phyloP scores from a whole-genome alignment of 805 yeast species.

The Yueomyces sinensis region DNA sequence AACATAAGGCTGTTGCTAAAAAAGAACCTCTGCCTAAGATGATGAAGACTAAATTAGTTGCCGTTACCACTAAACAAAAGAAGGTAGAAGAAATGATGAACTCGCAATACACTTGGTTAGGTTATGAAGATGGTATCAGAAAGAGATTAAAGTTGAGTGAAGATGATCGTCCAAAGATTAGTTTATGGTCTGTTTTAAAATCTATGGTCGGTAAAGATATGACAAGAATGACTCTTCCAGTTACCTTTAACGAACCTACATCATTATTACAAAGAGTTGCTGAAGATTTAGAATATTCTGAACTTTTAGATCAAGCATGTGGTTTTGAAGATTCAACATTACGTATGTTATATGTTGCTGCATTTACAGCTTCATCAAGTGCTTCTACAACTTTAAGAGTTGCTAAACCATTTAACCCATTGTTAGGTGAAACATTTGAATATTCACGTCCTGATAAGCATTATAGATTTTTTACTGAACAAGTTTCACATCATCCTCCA shows the following conservation, averaged over 20 bases:
- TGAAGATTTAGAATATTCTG: constrained; percentile 85
- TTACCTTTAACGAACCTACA: constrained; percentile 92
- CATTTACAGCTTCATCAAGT: constrained; percentile 89
- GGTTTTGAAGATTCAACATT: constrained; percentile 59
- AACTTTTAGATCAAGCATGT: constrained; percentile 66
- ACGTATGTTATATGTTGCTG: constrained; percentile 77
- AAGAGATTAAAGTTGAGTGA: constrained; percentile 52
- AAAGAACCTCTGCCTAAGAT: constrained; percentile 1
- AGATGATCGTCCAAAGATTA: constrained; percentile 78
- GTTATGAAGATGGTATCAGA: constrained; percentile 80
- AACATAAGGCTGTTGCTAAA: not conserved
- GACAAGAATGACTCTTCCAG: constrained; percentile 93
- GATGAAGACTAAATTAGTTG: constrained; percentile 1
- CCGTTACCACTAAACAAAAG: constrained; percentile 12
- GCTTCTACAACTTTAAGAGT: constrained; percentile 85
- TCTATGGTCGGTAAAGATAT: constrained; percentile 94
- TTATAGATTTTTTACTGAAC: constrained; percentile 77
- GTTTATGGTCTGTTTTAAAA: constrained; percentile 87
- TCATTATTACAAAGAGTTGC: constrained; percentile 84
- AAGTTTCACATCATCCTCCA: constrained; percentile 96
- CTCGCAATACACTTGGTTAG: constrained; percentile 42
- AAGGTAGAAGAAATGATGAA: constrained; percentile 12
- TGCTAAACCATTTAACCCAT: constrained; percentile 94
- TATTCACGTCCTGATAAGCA: constrained; percentile 80
- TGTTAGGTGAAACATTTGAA: constrained; percentile 89